Conservation (phyloP, 768 basidiomycete genomes). For the Cantharellus anzutake region DNA sequence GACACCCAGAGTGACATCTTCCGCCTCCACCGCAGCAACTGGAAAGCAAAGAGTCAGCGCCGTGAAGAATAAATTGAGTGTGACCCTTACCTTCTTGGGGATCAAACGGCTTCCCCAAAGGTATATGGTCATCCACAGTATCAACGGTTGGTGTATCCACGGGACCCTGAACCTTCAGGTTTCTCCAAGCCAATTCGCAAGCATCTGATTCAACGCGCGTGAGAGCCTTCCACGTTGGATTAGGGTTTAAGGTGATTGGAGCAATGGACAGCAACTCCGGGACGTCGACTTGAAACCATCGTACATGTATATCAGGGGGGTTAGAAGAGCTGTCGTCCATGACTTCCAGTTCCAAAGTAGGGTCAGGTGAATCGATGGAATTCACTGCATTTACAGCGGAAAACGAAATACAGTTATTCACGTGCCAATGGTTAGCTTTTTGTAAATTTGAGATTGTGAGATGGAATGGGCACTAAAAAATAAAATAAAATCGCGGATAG, state of each 20-base stretch:
- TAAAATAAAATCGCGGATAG: too few relatives aligned
- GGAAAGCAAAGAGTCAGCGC: too few relatives aligned
- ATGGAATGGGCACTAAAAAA: too few relatives aligned
- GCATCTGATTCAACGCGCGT: conserved; percentile 12
- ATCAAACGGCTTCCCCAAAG: background rate
- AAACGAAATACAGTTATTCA: too few relatives aligned
- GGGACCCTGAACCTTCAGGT: conserved; percentile 6
- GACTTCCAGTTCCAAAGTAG: too few relatives aligned
- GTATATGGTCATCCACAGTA: conserved; percentile 7
- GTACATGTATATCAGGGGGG: conserved; percentile 6
- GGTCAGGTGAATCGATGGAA: too few relatives aligned
- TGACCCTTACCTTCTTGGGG: background rate
- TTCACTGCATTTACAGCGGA: too few relatives aligned
- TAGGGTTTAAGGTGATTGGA: conserved; percentile 7
- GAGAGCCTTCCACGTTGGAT: conserved; percentile 11
- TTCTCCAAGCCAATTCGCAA: conserved; percentile 15
- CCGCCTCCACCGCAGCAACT: background rate
- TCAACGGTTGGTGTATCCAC: background rate
- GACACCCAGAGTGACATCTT: conserved; percentile 11
- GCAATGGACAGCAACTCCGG: conserved; percentile 9
- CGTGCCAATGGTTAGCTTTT: too few relatives aligned
- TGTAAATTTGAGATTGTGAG: too few relatives aligned
- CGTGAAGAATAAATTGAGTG: too few relatives aligned
- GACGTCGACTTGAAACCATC: conserved; percentile 8
- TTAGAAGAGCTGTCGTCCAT: too few relatives aligned